Evolutionary conservation across 495 filamentous ascomycete species (phyloP).

Genomic region (Penicillium ochrochloron): DNA sequence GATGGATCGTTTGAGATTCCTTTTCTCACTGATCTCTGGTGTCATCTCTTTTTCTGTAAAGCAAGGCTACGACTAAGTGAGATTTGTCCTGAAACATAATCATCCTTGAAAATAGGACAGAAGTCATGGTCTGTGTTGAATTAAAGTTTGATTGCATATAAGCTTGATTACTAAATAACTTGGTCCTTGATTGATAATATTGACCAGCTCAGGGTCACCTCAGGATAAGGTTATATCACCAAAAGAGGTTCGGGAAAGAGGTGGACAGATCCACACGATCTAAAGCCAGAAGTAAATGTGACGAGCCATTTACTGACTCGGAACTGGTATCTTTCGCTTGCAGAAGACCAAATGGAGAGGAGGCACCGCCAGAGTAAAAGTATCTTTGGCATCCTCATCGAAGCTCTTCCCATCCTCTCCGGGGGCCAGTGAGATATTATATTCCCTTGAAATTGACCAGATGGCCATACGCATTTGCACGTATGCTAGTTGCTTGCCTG

Average conservation of each 20-base stretch:
- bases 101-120: background rate
- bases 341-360: slow-evolving; percentile 15
- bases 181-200: background rate
- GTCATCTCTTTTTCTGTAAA: background rate
- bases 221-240: background rate
- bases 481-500: slow-evolving; percentile 17
- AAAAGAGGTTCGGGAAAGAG: background rate
- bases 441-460: slow-evolving; percentile 16
- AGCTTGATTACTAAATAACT: background rate
- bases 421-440: slow-evolving; percentile 16
- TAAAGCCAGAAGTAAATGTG: background rate
- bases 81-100: background rate
- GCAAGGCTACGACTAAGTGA: background rate
- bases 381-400: slow-evolving; percentile 12
- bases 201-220: background rate
- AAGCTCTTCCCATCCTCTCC: slow-evolving; percentile 10
- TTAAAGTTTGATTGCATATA: background rate
- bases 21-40: background rate
- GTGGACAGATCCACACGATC: background rate
- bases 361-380: slow-evolving; percentile 16
- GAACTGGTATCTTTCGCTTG: background rate
- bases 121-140: background rate
- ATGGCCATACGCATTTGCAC: slow-evolving; percentile 14
- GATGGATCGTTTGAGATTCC: background rate
- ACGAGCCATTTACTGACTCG: background rate